These are phyloP conservation scores for Acrasis kona DNA, from an alignment of 78 protist species.

Conservation along the genomic window DNA sequence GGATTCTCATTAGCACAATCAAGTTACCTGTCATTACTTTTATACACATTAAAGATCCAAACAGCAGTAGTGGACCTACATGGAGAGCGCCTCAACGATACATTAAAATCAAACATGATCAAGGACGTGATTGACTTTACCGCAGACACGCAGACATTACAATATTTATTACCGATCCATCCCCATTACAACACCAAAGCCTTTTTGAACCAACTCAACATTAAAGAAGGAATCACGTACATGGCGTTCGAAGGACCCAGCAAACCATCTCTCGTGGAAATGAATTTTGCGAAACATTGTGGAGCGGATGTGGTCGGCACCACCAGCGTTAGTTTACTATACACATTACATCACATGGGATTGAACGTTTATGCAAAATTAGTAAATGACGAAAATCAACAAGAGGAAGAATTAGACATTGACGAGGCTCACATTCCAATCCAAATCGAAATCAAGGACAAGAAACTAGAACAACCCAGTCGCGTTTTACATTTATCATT, in stretches of 20 bases:
- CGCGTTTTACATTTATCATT: not conserved
- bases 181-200: not conserved
- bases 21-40: not conserved
- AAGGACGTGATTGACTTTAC: not conserved
- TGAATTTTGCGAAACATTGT: not conserved
- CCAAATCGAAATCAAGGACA: not conserved
- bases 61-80: not conserved
- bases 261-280: slow-evolving; percentile 6
- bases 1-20: not conserved
- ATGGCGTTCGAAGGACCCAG: slow-evolving; percentile 15
- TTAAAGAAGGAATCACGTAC: not conserved
- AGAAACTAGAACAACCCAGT: not conserved
- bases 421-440: not conserved
- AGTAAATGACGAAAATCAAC: not conserved
- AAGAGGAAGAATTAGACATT: not conserved
- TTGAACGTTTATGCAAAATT: not conserved
- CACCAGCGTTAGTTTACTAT: not conserved
- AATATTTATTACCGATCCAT: not conserved
- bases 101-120: not conserved
- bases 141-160: not conserved
- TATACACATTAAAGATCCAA: not conserved
- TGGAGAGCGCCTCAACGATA: not conserved
- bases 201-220: not conserved
- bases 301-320: slow-evolving; percentile 11
- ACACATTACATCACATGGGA: not conserved